Base-by-base conservation (phyloP, 2,329 filamentous ascomycete genomes). In the Cylindrodendrum hubeiense region DNA sequence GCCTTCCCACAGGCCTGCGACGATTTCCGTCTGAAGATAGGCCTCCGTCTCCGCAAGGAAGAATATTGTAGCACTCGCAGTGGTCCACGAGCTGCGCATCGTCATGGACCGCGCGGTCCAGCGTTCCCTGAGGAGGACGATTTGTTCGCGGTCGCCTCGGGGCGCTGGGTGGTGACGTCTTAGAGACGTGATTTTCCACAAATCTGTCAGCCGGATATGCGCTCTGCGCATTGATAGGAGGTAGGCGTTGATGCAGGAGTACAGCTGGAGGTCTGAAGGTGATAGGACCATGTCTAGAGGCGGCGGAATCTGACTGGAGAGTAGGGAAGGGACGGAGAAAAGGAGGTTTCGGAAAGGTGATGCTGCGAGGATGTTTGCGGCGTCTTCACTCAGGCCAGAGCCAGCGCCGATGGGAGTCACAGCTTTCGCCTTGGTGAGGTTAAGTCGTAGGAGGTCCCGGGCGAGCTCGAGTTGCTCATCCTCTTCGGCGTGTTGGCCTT, bases 211-310 rank as follows among this genome's bases (percentile, higher is more conserved):
- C 39, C 93, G 91, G 17, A 97, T 88, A 76, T 98, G 94, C 3
- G 94, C 93, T 63, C 95, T 89, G 56, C 94, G 91, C 67, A 98
- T 90, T 0, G 93, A 92, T 10, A 98, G 83, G 0, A 99, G 87
- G 72, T 98, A 98, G 2, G 93, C 88, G 77, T 97, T 94, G 66
- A 98, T 91, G n/a, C 86, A 86, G 0, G 94, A 92, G 79, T 98
- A 99, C 1, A 89, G 87, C 52, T 91, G 87, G 12, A 97, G 81
- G 74, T 98, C 95, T 1, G 90, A 85, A 4, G 87, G 83, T 12
- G 92, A 90, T 28, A 98, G 87, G 74, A 98, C 97, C 30, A 99
- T 87, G 76, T 98, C 95, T 5, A 98, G 81, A 0, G 96, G 95
- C 2, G 92, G 91, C 3, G 88, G 87, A 9, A 97, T 89, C 41